A percentile compares a stretch with the other conserved stretches of the same genome.
These are phyloP conservation scores for Homolaphlyctis polyrhiza DNA, from an alignment of 371 early-diverging fungal species.

Conservation along the genomic window DNA sequence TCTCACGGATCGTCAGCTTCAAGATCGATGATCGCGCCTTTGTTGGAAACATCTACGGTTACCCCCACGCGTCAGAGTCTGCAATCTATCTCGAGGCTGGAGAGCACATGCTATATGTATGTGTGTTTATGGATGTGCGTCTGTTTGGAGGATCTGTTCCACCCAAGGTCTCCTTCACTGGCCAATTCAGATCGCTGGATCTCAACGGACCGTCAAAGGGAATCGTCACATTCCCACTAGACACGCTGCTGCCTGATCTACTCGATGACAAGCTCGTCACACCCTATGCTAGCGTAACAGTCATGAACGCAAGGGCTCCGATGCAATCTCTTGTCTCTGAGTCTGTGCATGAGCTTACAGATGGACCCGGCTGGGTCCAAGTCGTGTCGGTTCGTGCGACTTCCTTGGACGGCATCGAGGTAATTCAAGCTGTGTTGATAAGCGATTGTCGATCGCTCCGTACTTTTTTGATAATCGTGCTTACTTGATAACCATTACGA, in stretches of 20 bases:
- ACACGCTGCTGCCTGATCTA: slow-evolving; percentile 33
- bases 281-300: slow-evolving; percentile 26
- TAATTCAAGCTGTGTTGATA: too few relatives aligned
- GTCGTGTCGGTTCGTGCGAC: too few relatives aligned
- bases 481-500: not conserved
- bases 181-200: slow-evolving; percentile 23
- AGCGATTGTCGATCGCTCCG: too few relatives aligned
- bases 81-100: slow-evolving; percentile 34
- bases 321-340: not conserved
- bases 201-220: slow-evolving; percentile 18
- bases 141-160: slow-evolving; percentile 55
- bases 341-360: too few relatives aligned
- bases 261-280: slow-evolving; percentile 29
- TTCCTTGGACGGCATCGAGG: too few relatives aligned
- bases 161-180: slow-evolving; percentile 38
- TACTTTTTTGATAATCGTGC: not conserved
- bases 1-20: slow-evolving; percentile 26
- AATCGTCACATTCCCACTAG: slow-evolving; percentile 23
- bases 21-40: slow-evolving; percentile 35
- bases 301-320: slow-evolving; percentile 31
- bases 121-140: slow-evolving; percentile 59
- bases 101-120: slow-evolving; percentile 45
- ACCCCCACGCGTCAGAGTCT: slow-evolving; percentile 23
- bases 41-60: slow-evolving; percentile 37
- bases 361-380: too few relatives aligned